Evolutionary conservation across 768 basidiomycete genomes (phyloP).

Genomic region (Amanita pseudoporphyria): DNA sequence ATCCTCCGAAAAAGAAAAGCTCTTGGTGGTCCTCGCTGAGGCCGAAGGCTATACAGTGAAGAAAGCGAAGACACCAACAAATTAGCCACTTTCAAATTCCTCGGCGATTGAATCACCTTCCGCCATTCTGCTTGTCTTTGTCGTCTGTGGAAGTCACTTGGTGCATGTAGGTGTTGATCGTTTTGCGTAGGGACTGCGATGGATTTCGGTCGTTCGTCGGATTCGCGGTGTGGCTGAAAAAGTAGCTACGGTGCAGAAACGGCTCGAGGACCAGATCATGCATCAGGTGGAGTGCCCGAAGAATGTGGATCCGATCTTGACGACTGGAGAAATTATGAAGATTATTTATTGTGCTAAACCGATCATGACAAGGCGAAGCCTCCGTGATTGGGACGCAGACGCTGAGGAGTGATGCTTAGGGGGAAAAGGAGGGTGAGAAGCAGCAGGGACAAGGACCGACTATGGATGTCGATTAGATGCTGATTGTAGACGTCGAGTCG

Average conservation of each 20-base stretch:
- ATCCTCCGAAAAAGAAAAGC: slow-evolving; percentile 65
- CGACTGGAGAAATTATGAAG: slow-evolving; percentile 75
- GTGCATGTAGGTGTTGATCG: too few relatives aligned
- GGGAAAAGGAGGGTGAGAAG: slow-evolving; percentile 18
- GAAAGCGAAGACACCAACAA: slow-evolving; percentile 96
- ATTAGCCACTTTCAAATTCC: slow-evolving; percentile 73
- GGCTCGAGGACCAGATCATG: slow-evolving; percentile 89
- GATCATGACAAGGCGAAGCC: slow-evolving; percentile 90
- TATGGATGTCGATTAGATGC: too few relatives aligned
- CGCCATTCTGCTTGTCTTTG: slow-evolving; percentile 77
- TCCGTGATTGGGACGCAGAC: slow-evolving; percentile 50
- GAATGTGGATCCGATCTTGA: slow-evolving; percentile 81
- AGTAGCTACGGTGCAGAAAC: slow-evolving; percentile 83
- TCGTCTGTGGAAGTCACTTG: too few relatives aligned
- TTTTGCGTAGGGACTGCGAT: too few relatives aligned
- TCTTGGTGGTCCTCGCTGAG: slow-evolving; percentile 59
- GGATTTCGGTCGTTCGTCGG: too few relatives aligned
- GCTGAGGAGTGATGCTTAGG: slow-evolving; percentile 49
- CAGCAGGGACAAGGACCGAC: slow-evolving; percentile 20
- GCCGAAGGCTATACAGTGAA: slow-evolving; percentile 94
- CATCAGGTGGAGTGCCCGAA: slow-evolving; percentile 84
- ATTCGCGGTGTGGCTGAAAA: slow-evolving; percentile 87
- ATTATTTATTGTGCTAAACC: slow-evolving; percentile 86
- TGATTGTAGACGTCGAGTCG: too few relatives aligned
- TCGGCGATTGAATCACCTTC: slow-evolving; percentile 81